Base-by-base conservation (phyloP, 305 asterid species). In the Solanum hybrid region DNA sequence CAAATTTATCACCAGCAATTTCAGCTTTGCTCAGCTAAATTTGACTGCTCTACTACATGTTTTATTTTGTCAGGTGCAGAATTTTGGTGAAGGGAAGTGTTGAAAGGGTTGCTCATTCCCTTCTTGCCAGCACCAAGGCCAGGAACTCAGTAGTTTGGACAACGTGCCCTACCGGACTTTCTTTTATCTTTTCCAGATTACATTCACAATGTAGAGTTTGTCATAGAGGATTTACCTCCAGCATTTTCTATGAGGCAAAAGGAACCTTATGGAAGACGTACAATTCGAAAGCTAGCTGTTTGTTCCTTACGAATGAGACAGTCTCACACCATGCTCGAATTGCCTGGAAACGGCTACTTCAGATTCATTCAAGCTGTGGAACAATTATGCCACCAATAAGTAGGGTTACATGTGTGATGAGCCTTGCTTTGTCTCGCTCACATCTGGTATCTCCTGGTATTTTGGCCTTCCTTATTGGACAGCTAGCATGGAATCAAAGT, bases 391-490 rank as follows among this genome's bases (percentile, higher is more conserved):
- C 94, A 2, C 98, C 98, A 69, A 85, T 96, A 45, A 91, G 94
- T 91, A 93, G 95, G 93, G 91, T 94, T 88, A 96, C 98, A 64
- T 87, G 96, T 93, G 97, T 95, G 31, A 95, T 95, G 81, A 96
- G 93, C 92, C 94, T 96, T 90, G 94, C 99, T 78, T 91, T 97
- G 94, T 89, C 96, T 89, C 93, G 98, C 72, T 97, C 99, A 42
- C 95, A 95, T 91, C 94, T 96, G 82, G 89, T 96, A 87, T 95
- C 95, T 89, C 99, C 99, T 80, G 96, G 99, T 87, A 91, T 95
- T 81, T 89, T 95, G 92, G 98, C 98, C 86, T 92, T 94, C 87
- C 31, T 95, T 73, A 22, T 93, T 87, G 94, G 96, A 91, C 95
- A 96, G 91, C 89, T 95, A 60, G 91, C 94, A 87, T 91, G 94